phyloP scores from a whole-genome alignment of 768 basidiomycete genomes.

The Collybia nuda region DNA sequence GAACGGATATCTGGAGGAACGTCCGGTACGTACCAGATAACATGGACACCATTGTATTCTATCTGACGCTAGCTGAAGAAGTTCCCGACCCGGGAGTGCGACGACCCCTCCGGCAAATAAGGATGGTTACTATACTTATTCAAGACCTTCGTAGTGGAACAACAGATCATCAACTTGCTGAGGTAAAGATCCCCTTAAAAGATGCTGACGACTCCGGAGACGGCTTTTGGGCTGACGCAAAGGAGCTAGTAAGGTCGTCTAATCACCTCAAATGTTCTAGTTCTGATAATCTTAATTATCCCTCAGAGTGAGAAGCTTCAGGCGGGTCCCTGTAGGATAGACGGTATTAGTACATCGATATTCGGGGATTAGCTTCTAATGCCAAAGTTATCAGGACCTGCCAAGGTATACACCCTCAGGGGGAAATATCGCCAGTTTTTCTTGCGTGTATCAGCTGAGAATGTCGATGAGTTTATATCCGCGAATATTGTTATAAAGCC shows the following conservation, averaged over 20 bases:
- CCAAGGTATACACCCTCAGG: slow-evolving; percentile 63
- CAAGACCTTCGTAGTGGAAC: slow-evolving; percentile 56
- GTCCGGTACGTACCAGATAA: background rate
- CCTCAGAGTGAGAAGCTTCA: slow-evolving; percentile 53
- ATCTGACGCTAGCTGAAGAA: background rate
- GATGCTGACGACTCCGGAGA: slow-evolving; percentile 45
- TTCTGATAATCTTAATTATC: background rate
- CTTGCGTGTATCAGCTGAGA: slow-evolving; percentile 56
- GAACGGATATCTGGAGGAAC: background rate
- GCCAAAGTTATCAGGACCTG: slow-evolving; percentile 46
- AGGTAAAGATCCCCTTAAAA: slow-evolving; percentile 62
- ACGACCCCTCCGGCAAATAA: slow-evolving; percentile 24
- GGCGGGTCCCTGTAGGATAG: slow-evolving; percentile 61
- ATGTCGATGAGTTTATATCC: slow-evolving; percentile 47
- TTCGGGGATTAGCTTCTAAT: slow-evolving; percentile 4
- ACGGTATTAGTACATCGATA: slow-evolving; percentile 43
- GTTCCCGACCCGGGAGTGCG: background rate
- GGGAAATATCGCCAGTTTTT: slow-evolving; percentile 72
- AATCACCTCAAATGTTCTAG: background rate
- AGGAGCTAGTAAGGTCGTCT: slow-evolving; percentile 47
- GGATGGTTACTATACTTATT: slow-evolving; percentile 69
- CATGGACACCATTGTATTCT: background rate
- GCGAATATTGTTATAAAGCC: slow-evolving; percentile 57
- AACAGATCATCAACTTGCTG: slow-evolving; percentile 59
- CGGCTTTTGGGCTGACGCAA: slow-evolving; percentile 73